Percentiles rank a stretch among this genome's conserved stretches.
Conservation (phyloP, 2,329 filamentous ascomycete genomes). For the Sarocladiaceae sp. region DNA sequence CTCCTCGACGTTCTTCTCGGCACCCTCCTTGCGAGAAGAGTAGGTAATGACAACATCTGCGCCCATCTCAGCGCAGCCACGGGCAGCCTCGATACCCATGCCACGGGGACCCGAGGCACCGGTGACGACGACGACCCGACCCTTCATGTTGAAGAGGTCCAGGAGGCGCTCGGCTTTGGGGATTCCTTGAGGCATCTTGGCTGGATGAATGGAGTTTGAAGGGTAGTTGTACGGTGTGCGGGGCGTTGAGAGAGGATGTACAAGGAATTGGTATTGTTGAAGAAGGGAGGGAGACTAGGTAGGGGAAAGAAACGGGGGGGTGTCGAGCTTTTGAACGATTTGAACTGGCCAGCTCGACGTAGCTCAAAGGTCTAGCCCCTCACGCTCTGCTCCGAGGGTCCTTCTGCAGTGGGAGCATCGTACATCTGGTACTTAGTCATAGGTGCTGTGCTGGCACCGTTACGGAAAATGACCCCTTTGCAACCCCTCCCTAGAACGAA, state of each 20-base stretch:
- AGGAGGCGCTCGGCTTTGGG: constrained; percentile 48
- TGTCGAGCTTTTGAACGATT: constrained; percentile 1
- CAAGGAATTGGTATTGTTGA: no score
- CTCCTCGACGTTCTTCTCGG: constrained; percentile 53
- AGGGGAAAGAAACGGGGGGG: background rate
- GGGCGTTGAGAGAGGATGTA: no score
- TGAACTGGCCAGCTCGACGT: background rate
- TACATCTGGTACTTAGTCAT: constrained; percentile 8
- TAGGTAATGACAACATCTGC: constrained; percentile 62
- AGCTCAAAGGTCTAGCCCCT: background rate
- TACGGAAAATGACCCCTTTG: background rate
- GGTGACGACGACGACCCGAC: constrained; percentile 59
- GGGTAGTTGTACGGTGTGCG: no score
- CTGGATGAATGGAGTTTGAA: background rate
- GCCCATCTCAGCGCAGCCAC: constrained; percentile 58
- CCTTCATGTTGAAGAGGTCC: constrained; percentile 57
- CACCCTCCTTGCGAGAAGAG: constrained; percentile 57
- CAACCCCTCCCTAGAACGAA: constrained; percentile 4
- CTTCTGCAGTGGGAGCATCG: background rate
- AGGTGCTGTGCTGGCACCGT: background rate
- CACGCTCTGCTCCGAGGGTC: background rate
- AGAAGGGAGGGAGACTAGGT: background rate
- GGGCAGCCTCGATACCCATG: constrained; percentile 57
- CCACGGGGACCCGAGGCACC: constrained; percentile 59
- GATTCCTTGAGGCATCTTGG: constrained; percentile 42